Percentiles rank a stretch among this genome's conserved stretches.
These are phyloP conservation scores for Barnettozyma californica DNA, from an alignment of 805 yeast species.

Conservation along the genomic window DNA sequence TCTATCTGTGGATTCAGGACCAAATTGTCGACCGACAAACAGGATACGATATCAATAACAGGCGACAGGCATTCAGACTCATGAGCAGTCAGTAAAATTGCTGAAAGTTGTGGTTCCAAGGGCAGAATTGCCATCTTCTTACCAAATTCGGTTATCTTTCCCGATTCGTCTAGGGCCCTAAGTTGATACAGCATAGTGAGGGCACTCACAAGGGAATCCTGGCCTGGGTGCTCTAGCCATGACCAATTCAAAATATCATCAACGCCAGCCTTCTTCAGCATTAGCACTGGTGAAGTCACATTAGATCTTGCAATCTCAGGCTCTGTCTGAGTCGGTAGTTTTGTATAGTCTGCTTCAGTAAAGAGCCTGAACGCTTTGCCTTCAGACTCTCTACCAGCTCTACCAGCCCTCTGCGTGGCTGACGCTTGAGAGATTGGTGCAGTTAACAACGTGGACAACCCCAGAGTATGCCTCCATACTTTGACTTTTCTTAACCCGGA, in stretches of 20 bases:
- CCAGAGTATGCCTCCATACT: slow-evolving; percentile 90
- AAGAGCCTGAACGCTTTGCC: slow-evolving; percentile 88
- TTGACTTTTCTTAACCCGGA: slow-evolving; percentile 90
- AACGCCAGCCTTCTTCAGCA: slow-evolving; percentile 78
- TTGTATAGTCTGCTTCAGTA: slow-evolving; percentile 62
- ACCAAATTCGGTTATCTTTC: slow-evolving; percentile 78
- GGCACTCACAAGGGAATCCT: slow-evolving; percentile 69
- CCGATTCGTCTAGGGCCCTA: slow-evolving; percentile 72
- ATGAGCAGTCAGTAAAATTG: slow-evolving; percentile 71
- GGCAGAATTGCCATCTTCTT: slow-evolving; percentile 84
- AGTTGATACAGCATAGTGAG: slow-evolving; percentile 71
- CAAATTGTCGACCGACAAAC: slow-evolving; percentile 88
- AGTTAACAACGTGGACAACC: slow-evolving; percentile 86
- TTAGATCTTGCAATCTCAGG: slow-evolving; percentile 90
- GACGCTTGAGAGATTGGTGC: slow-evolving; percentile 92
- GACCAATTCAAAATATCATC: slow-evolving; percentile 81
- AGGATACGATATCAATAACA: slow-evolving; percentile 85
- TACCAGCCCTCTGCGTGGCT: slow-evolving; percentile 92
- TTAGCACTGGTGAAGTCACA: slow-evolving; percentile 75
- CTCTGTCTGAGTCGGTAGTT: slow-evolving; percentile 74
- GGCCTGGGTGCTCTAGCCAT: slow-evolving; percentile 91
- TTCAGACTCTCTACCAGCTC: slow-evolving; percentile 97
- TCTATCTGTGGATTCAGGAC: slow-evolving; percentile 76
- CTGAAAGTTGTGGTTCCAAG: slow-evolving; percentile 85
- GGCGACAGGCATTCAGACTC: slow-evolving; percentile 46